Percentiles rank a stretch among this genome's conserved stretches.
phyloP scores from a whole-genome alignment of 805 yeast species.

The Cyberlindnera xylosilytica region DNA sequence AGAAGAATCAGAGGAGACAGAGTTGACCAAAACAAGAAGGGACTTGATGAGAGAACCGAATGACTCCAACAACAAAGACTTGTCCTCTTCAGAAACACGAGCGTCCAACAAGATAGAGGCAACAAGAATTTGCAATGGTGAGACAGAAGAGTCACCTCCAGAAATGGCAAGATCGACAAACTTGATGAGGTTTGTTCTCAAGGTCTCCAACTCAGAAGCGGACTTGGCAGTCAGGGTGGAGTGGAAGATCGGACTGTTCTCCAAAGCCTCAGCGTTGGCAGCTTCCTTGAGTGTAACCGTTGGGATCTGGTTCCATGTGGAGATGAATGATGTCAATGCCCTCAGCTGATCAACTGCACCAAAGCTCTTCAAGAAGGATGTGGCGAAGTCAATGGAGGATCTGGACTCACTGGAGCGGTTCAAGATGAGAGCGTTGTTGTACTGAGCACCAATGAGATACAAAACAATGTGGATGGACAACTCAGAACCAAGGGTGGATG shows the following conservation, averaged over 20 bases:
- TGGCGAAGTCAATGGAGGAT: constrained; percentile 66
- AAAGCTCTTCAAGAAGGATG: constrained; percentile 67
- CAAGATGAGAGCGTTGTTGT: constrained; percentile 48
- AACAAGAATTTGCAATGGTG: constrained; percentile 53
- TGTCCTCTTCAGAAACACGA: constrained; percentile 15
- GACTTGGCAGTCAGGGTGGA: constrained; percentile 52
- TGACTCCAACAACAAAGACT: constrained; percentile 10
- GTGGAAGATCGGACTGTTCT: constrained; percentile 60
- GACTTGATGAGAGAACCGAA: constrained; percentile 24
- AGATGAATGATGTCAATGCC: constrained; percentile 49
- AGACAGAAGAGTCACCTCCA: constrained; percentile 36
- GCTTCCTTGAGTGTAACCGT: constrained; percentile 21
- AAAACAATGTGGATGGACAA: constrained; percentile 68
- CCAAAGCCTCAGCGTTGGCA: constrained; percentile 32
- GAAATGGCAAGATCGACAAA: constrained; percentile 47
- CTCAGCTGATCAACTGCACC: constrained; percentile 62
- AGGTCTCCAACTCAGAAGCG: constrained; percentile 42
- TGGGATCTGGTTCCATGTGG: constrained; percentile 48
- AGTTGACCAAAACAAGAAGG: constrained; percentile 14
- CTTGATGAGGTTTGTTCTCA: constrained; percentile 50
- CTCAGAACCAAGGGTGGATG: constrained; percentile 68
- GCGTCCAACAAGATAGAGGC: constrained; percentile 47
- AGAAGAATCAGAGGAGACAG: constrained; percentile 17
- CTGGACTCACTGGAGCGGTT: constrained; percentile 65
- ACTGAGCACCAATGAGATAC: constrained; percentile 80